Conservation (phyloP, 2,329 filamentous ascomycete genomes). For the Clonostachys rosea region DNA sequence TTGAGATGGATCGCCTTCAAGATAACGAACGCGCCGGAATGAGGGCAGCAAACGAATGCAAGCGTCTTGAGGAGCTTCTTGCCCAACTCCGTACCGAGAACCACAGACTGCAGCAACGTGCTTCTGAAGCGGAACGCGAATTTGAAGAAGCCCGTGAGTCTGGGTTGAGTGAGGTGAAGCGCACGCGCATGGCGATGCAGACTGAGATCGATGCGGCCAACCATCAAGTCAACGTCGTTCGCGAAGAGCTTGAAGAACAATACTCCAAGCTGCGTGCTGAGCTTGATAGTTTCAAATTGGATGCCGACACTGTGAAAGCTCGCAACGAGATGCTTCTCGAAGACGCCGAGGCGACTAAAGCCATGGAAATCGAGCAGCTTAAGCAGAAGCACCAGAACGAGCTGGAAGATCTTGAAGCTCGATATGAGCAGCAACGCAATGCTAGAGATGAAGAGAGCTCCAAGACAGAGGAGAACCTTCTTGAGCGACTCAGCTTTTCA, state of each 20-base stretch:
- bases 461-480: slow-evolving; percentile 71
- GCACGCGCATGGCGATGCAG: slow-evolving; percentile 74
- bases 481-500: slow-evolving; percentile 76
- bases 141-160: slow-evolving; percentile 80
- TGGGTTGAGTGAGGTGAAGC: slow-evolving; percentile 74
- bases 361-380: slow-evolving; percentile 45
- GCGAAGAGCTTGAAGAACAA: slow-evolving; percentile 78
- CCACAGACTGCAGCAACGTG: slow-evolving; percentile 65
- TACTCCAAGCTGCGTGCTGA: slow-evolving; percentile 67
- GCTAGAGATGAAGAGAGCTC: slow-evolving; percentile 78
- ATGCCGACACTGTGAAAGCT: slow-evolving; percentile 75
- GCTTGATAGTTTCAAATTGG: slow-evolving; percentile 72
- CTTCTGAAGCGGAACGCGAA: slow-evolving; percentile 71
- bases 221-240: slow-evolving; percentile 78
- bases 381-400: slow-evolving; percentile 60
- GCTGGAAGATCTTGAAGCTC: slow-evolving; percentile 69
- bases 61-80: slow-evolving; percentile 52
- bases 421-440: slow-evolving; percentile 69
- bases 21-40: slow-evolving; percentile 60
- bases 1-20: slow-evolving; percentile 63
- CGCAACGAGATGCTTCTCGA: slow-evolving; percentile 82
- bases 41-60: slow-evolving; percentile 57
- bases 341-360: slow-evolving; percentile 68
- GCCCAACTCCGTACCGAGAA: slow-evolving; percentile 61
- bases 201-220: slow-evolving; percentile 79